Base-by-base conservation (phyloP, 2,329 filamentous ascomycete genomes). In the Emergomyces pasteurianus region DNA sequence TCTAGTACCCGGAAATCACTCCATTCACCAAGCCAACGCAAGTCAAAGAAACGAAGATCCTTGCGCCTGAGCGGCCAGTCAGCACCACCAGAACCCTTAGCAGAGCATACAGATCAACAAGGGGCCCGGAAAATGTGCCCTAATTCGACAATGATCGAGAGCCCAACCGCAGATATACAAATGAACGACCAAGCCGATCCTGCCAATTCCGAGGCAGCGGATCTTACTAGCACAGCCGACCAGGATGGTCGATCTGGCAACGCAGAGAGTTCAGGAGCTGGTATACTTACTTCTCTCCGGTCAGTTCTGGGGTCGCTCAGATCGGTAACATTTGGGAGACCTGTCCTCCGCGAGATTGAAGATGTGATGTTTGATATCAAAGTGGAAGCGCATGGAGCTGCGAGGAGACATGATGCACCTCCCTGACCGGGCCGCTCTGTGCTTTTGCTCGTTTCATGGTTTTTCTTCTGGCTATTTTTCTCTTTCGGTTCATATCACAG, bases 331-430 rank as follows among this genome's bases (percentile, higher is more conserved):
- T 74, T 95, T 49, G 84, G 84, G 18, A 80, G 83, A 12, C 78
- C 82, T 12, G 85, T 89, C 63, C 83, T 90, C 59, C 81, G 85
- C 62, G 80, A 86, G 70, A 80, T 94, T 65, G 89, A 94, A 69
- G 87, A 92, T 69, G 76, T 90, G 67, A 79, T 94, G 70, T 89
- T 92, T 77, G 87, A 92, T 71, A 83, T 92, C 65, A 86, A 88
- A 72, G 80, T 83, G 64, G 85, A 88, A 71, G 80, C 92, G 58
- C 88, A 88, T 71, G 83, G 86, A 60, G 89, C 89, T 18, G 85
- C 85, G 67, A 78, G 78, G 67, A 80, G 87, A 63, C 66, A 72
- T 63, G 66, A 59, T 36, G 54, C 12, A 14, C 21, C 21, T 28
- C 8, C 26, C 6, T 57, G 31, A 23, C 40, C 46, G 26, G 18